Conservation (phyloP, 2,329 filamentous ascomycete genomes). For the Colletotrichum trifolii region DNA sequence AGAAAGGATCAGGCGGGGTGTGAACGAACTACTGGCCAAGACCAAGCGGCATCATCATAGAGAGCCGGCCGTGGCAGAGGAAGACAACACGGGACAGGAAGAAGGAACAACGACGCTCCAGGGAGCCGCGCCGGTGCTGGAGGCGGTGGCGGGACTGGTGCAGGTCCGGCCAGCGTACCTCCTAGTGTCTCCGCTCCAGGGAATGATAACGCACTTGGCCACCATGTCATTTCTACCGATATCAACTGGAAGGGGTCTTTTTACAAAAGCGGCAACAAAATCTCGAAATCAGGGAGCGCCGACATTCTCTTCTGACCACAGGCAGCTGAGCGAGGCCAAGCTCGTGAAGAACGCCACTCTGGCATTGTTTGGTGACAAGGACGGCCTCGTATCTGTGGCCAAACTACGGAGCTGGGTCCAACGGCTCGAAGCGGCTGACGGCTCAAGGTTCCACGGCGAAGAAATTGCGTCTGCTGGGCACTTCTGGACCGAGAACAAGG, state of each 20-base stretch:
- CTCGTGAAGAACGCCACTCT: constrained; percentile 70
- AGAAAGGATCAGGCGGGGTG: constrained; percentile 58
- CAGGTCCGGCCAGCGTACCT: constrained; percentile 65
- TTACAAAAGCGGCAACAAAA: constrained; percentile 22
- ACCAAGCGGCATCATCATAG: constrained; percentile 46
- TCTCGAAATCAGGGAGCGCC: constrained; percentile 30
- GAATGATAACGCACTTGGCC: constrained; percentile 68
- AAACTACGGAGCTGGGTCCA: constrained; percentile 75
- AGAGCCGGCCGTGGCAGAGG: constrained; percentile 10
- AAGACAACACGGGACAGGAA: constrained; percentile 37
- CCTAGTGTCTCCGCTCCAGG: constrained; percentile 75
- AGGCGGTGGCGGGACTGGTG: constrained; percentile 47
- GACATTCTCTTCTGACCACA: constrained; percentile 20
- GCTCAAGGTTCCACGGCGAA: constrained; percentile 58
- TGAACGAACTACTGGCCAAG: constrained; percentile 59
- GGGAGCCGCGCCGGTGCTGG: constrained; percentile 39
- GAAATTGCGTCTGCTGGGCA: constrained; percentile 68
- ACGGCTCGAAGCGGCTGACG: constrained; percentile 56
- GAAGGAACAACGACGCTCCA: constrained; percentile 40
- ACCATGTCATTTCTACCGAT: constrained; percentile 67
- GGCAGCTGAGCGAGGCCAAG: constrained; percentile 59
- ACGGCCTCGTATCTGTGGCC: constrained; percentile 76
- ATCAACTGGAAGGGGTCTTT: constrained; percentile 35
- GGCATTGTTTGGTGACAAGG: constrained; percentile 78
- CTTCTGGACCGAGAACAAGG: constrained; percentile 70